Evolutionary conservation across 2,329 filamentous ascomycete genomes (phyloP), one percentile per base, ranked within the genome.

Genomic region (Cladosporium sp.): DNA sequence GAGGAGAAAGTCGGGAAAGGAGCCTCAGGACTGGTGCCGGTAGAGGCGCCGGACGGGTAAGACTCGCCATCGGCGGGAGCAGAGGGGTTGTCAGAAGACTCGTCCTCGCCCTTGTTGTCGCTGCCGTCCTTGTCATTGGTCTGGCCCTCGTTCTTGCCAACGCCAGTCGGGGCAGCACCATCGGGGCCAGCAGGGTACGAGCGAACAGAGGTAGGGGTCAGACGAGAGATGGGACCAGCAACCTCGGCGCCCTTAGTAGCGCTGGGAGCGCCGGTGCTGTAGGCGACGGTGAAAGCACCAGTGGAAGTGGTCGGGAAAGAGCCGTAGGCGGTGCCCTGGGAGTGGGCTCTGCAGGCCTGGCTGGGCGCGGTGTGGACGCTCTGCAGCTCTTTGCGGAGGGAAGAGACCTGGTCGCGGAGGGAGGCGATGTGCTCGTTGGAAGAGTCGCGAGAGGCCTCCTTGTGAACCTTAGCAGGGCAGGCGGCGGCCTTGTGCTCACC

Each of bases 1-100:
- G 45, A 30, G 17, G 45, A 41, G 37, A 41, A 32, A 27, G 45
- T 48, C 30, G 45, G 45, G 45, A 41, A 48, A 36, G 45, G 45
- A 41, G 45, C 45, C 18, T 40, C 37, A 19, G 37, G 20, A 13
- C 17, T 19, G 19, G 37, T 8, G 19, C 9, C 37, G 13, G 13
- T 17, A 19, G 37, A 39, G n/a, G 17, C 37, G 11, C 37, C 37
- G 30, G 45, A 48, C 6, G 32, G 12, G n/a, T 15, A 13, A 34
- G 36, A 18, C 15, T 34, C 44, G 32, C 34, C 44, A 39, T 20
- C 22, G 13, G 36, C 22, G 24, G 24, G 19, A 12, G 34, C 37
- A 34, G 20, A 39, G 17, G 44, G 17, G 24, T 15, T 36, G 11
- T 32, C 37, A 5, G 32, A 7, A 34, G 36, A 24, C 12, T 22